These are phyloP conservation scores for Salicornia ramosissima DNA, from an alignment of 148 eudicot species.

Conservation along the genomic window DNA sequence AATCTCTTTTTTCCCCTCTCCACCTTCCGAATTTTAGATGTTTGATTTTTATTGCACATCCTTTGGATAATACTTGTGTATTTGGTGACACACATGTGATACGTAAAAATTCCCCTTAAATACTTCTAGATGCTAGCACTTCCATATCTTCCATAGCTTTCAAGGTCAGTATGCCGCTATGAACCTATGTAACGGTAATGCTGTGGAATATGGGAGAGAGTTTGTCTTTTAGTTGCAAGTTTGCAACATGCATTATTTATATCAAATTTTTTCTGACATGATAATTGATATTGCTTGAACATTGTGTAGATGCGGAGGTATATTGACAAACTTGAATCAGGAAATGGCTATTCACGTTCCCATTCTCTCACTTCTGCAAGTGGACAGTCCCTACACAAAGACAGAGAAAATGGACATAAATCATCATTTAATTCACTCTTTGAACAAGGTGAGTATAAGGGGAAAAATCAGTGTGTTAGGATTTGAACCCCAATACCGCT, in stretches of 20 bases:
- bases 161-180: neutral
- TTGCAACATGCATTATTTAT: neutral
- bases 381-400: constrained; percentile 49
- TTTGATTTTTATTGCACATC: neutral
- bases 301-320: constrained; percentile 46
- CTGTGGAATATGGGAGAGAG: neutral
- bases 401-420: constrained; percentile 53
- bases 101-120: neutral
- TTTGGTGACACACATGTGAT: neutral
- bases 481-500: too few relatives aligned
- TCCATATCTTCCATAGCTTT: neutral
- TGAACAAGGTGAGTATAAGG: constrained; percentile 62
- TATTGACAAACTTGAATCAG: constrained; percentile 51
- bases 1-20: neutral
- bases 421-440: constrained; percentile 67
- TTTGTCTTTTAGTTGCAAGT: neutral
- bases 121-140: neutral
- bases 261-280: constrained; percentile 13
- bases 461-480: too few relatives aligned
- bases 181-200: neutral
- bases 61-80: neutral
- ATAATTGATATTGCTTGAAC: neutral
- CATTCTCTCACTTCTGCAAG: constrained; percentile 47
- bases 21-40: constrained; percentile 1
- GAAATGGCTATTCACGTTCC: constrained; percentile 38